Percentiles rank a stretch among this genome's conserved stretches.
Evolutionary conservation across 2,329 filamentous ascomycete species (phyloP).

Genomic region (Claviceps sp.): DNA sequence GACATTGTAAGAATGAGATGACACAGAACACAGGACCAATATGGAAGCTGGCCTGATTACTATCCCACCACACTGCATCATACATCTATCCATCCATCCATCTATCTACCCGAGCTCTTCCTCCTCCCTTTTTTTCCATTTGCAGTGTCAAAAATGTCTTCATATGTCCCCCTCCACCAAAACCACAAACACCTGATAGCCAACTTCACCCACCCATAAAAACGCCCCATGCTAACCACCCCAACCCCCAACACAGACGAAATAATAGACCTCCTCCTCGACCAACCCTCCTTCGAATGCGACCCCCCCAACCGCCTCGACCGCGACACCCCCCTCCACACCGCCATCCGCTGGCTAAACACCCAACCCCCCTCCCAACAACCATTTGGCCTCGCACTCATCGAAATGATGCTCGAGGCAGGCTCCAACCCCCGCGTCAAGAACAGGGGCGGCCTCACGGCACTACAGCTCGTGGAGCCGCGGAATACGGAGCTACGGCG

Average conservation of each 20-base stretch:
- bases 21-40: not conserved
- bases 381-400: conserved; percentile 50
- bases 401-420: conserved; percentile 73
- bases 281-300: conserved; percentile 76
- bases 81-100: too few species aligned
- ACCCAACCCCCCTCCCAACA: conserved; percentile 48
- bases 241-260: conserved; percentile 42
- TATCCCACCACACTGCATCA: too few species aligned
- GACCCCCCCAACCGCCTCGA: conserved; percentile 61
- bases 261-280: conserved; percentile 67
- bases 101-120: too few species aligned
- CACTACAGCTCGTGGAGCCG: conserved; percentile 62
- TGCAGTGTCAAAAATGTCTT: too few species aligned
- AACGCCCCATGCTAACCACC: not conserved
- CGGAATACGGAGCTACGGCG: conserved; percentile 47
- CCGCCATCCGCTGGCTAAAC: conserved; percentile 66
- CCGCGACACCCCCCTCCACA: conserved; percentile 68
- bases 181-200: too few species aligned
- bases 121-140: too few species aligned
- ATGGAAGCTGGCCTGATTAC: not conserved
- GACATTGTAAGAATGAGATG: conserved; percentile 55
- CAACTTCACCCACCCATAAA: too few species aligned
- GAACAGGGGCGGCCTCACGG: conserved; percentile 63
- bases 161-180: too few species aligned
- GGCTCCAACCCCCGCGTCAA: conserved; percentile 44